Evolutionary conservation across 306 rosid genomes (phyloP).

Genomic region (Sechiopsis laciniata): DNA sequence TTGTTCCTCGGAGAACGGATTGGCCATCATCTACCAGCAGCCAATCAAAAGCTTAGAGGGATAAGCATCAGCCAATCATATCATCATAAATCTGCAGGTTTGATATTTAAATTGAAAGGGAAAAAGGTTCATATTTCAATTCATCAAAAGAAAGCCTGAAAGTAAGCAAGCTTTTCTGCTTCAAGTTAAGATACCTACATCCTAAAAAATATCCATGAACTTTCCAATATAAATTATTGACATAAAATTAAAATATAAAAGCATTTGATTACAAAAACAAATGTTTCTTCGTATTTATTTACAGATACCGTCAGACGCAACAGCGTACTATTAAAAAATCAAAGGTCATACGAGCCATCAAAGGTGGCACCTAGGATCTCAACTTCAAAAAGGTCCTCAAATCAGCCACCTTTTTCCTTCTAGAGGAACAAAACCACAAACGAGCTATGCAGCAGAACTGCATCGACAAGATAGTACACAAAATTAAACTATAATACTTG

Average conservation of each 20-base stretch:
- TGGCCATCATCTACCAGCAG: too few species aligned
- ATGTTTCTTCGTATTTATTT: neutral
- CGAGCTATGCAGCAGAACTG: slow-evolving; percentile 15
- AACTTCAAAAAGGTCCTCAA: too few species aligned
- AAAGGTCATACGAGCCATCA: slow-evolving; percentile 7
- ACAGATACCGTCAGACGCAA: too few species aligned
- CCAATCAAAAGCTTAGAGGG: too few species aligned
- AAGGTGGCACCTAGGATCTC: neutral
- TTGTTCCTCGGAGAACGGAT: neutral
- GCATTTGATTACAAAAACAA: neutral
- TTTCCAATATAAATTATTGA: too few species aligned
- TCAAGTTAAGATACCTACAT: too few species aligned
- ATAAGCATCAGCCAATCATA: neutral
- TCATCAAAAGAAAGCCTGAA: neutral
- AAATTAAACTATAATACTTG: neutral
- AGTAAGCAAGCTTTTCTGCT: too few species aligned
- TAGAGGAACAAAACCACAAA: slow-evolving; percentile 1
- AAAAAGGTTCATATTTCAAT: neutral
- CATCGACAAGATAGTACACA: slow-evolving; percentile 5
- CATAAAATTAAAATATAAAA: neutral
- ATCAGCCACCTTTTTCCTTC: neutral
- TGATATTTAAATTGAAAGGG: neutral
- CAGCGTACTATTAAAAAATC: neutral
- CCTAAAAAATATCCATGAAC: too few species aligned
- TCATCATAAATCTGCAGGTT: slow-evolving; percentile 5